These are phyloP conservation scores for Takashimella tepidaria DNA, from an alignment of 1,284 basidiomycete species.

Conservation along the genomic window DNA sequence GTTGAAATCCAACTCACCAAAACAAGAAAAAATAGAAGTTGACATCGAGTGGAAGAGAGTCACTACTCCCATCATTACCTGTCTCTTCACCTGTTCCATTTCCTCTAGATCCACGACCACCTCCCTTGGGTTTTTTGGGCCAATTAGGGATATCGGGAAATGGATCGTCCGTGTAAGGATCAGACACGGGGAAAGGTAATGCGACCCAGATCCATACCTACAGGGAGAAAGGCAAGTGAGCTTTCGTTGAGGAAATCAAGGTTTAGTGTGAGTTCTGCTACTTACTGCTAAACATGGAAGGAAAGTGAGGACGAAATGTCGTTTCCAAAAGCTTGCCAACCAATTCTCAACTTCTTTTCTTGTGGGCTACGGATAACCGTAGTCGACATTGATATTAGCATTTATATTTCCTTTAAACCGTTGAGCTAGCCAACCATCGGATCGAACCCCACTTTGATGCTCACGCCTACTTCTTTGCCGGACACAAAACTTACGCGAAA, in stretches of 20 bases:
- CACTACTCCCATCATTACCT: slow-evolving; percentile 7
- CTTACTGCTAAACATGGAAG: slow-evolving; percentile 51
- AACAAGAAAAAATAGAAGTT: slow-evolving; percentile 53
- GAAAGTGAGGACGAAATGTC: slow-evolving; percentile 51
- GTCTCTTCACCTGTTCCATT: slow-evolving; percentile 3
- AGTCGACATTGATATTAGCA: too few relatives aligned
- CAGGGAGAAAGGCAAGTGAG: background rate
- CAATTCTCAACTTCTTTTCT: slow-evolving; percentile 49
- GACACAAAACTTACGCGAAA: slow-evolving; percentile 29
- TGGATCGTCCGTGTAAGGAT: slow-evolving; percentile 48
- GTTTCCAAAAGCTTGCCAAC: slow-evolving; percentile 51
- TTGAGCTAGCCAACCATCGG: too few relatives aligned
- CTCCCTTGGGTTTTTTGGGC: slow-evolving; percentile 25
- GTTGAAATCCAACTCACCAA: slow-evolving; percentile 26
- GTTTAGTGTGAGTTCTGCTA: background rate
- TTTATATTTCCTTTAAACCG: too few relatives aligned
- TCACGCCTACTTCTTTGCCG: background rate
- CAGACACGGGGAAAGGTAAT: slow-evolving; percentile 53
- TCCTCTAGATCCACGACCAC: slow-evolving; percentile 8
- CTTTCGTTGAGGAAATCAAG: too few relatives aligned
- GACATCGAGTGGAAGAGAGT: slow-evolving; percentile 45
- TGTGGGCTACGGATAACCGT: slow-evolving; percentile 49
- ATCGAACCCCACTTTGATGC: too few relatives aligned
- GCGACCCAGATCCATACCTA: slow-evolving; percentile 55
- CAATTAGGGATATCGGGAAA: slow-evolving; percentile 44